A percentile compares a stretch with the other conserved stretches of the same genome.
Evolutionary conservation across 2,329 filamentous ascomycete species (phyloP).

Genomic region (Aureobasidium sp.): DNA sequence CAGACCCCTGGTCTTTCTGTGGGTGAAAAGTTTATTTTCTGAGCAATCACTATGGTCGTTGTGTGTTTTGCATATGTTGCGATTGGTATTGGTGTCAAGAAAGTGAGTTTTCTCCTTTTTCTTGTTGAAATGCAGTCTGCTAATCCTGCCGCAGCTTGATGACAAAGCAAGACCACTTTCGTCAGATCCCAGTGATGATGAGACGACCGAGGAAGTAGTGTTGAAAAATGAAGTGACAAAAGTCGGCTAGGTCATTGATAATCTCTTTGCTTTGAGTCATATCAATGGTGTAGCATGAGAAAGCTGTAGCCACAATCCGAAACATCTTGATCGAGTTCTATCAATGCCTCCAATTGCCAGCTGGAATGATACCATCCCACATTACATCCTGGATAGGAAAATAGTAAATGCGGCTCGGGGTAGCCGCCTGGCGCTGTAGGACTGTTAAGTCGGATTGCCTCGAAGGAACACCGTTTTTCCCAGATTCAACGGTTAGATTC

Average conservation of each 20-base stretch:
- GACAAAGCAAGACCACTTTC: background rate
- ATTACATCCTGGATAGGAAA: too few species aligned
- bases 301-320: too few species aligned
- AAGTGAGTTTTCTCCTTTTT: background rate
- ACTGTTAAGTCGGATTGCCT: too few species aligned
- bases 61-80: background rate
- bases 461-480: too few species aligned
- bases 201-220: background rate
- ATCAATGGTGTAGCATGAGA: too few species aligned
- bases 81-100: background rate
- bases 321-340: too few species aligned
- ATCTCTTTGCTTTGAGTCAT: too few species aligned
- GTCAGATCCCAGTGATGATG: background rate
- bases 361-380: too few species aligned
- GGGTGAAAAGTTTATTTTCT: background rate
- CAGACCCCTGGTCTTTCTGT: background rate
- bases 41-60: slow-evolving; percentile 18
- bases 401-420: too few species aligned
- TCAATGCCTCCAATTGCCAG: too few species aligned
- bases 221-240: background rate
- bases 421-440: too few species aligned
- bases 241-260: background rate
- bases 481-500: too few species aligned
- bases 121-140: background rate
- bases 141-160: background rate